phyloP scores from a whole-genome alignment of 2,329 filamentous ascomycete species.

The Fusarium fujikuroi region DNA sequence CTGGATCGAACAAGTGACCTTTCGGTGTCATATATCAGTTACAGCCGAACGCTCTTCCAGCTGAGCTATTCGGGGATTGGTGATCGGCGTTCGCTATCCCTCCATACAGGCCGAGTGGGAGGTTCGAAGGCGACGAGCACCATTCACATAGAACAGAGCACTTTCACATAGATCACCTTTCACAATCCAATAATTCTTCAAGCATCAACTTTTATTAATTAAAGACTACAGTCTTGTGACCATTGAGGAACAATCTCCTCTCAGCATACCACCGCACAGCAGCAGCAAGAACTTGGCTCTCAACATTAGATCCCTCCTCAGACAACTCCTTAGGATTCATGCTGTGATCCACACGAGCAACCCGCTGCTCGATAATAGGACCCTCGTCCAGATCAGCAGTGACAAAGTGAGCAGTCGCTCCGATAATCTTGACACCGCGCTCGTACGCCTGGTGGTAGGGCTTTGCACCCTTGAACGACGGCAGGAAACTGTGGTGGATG shows the following conservation, averaged over 20 bases:
- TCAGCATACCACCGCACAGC: conserved; percentile 89
- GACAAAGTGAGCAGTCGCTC: conserved; percentile 86
- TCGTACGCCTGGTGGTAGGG: conserved; percentile 91
- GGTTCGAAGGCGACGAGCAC: not conserved
- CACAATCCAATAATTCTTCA: too few relatives aligned
- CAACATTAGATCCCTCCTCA: conserved; percentile 83
- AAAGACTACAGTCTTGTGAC: conserved; percentile 84
- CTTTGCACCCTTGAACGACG: conserved; percentile 87
- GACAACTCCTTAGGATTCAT: conserved; percentile 81
- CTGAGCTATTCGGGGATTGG: conserved; percentile 43
- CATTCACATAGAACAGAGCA: too few relatives aligned
- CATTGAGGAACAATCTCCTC: conserved; percentile 80
- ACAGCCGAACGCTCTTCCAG: conserved; percentile 45
- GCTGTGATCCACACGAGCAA: conserved; percentile 79
- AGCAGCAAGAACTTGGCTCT: conserved; percentile 83
- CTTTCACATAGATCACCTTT: too few relatives aligned
- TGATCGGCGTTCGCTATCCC: not conserved
- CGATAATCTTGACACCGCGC: conserved; percentile 88
- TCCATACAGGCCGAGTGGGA: not conserved
- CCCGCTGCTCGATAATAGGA: conserved; percentile 87
- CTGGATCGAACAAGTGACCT: conserved; percentile 44
- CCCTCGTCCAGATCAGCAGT: conserved; percentile 87
- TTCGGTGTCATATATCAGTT: conserved; percentile 35
- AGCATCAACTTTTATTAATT: conserved; percentile 42
- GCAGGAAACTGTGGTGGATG: conserved; percentile 89